These are phyloP conservation scores for Lathyrus tuberosus DNA, from an alignment of 306 rosid genomes.

Conservation along the genomic window DNA sequence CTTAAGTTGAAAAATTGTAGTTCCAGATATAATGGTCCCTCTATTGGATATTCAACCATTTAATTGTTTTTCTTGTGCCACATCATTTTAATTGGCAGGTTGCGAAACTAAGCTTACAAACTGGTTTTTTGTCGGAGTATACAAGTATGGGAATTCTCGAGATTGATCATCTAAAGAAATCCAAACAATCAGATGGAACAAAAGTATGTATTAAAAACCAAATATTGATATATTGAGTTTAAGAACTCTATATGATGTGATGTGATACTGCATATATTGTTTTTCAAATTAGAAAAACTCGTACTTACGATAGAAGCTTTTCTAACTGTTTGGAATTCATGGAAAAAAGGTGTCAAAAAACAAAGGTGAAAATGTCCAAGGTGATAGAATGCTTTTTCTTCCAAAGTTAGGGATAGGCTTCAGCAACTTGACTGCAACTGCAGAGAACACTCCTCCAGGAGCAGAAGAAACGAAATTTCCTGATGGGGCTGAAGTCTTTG, in stretches of 20 bases:
- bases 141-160: constrained; percentile 59
- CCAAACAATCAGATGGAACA: constrained; percentile 36
- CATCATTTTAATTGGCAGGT: constrained; percentile 48
- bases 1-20: constrained; percentile 21
- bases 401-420: constrained; percentile 60
- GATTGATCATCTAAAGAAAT: constrained; percentile 33
- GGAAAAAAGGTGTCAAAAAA: constrained; percentile 45
- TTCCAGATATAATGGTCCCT: neutral
- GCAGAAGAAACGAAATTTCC: constrained; percentile 49
- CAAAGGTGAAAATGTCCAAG: constrained; percentile 34
- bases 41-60: constrained; percentile 7
- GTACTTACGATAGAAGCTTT: neutral
- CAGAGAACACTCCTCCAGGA: constrained; percentile 67
- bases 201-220: constrained; percentile 49
- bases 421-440: constrained; percentile 74
- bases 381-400: constrained; percentile 44
- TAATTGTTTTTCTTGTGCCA: neutral
- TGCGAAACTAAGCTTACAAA: constrained; percentile 61
- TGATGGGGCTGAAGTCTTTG: constrained; percentile 68
- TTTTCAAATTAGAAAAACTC: constrained; percentile 1
- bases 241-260: neutral
- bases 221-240: neutral
- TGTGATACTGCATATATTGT: constrained; percentile 17
- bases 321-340: constrained; percentile 26
- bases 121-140: constrained; percentile 63